Base-by-base conservation (phyloP, 2,329 filamentous ascomycete species). In the Pseudogymnoascus sp. region DNA sequence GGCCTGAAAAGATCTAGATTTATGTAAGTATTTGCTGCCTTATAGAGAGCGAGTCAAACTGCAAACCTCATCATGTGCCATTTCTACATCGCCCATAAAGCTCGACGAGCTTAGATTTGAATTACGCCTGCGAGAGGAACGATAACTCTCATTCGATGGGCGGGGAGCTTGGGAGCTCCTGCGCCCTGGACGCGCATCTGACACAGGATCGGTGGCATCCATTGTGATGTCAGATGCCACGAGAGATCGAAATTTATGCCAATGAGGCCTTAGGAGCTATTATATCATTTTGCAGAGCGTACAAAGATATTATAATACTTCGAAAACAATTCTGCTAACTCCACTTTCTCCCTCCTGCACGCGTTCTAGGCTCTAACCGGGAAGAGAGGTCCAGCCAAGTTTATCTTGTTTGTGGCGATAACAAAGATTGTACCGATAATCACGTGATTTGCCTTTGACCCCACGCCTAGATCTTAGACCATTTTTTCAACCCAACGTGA, bases 31-130 rank as follows among this genome's bases (percentile, higher is more conserved):
- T 65, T n/a, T 23, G 31, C 12, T 11, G 35, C 5, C 43, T 37
- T 49, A 60, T 65, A 41, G 35, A 23, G 64, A 49, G 29, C 29
- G 10, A 7, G 29, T 21, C 10, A 59, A 59, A 61, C 59, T 59
- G 38, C 23, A 41, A 60, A 94, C 90, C 83, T 97, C 93, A 73
- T 96, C 91, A 60, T 95, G 91, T 19, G 94, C 93, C 94, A 99
- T 97, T 74, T 97, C 93, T n/a, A 97, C 92, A 75, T 96, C 91
- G 68, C 91, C 91, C 69, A 96, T 88, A 68, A 97, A 87, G 75
- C 91, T 96, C 37, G 87, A 81, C 75, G 82, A 85, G 76, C 89
- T 91, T 69, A 86, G 80, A 70, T 90, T 90, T 60, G 87, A 89
- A 67, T 81, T 80, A 62, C 88, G 80, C 61, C 87, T 80, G 74